Percentiles rank a stretch among this genome's conserved stretches.
These are phyloP conservation scores for Miscanthus lutarioriparius DNA, from an alignment of 176 grass and related monocot genomes.

Conservation along the genomic window DNA sequence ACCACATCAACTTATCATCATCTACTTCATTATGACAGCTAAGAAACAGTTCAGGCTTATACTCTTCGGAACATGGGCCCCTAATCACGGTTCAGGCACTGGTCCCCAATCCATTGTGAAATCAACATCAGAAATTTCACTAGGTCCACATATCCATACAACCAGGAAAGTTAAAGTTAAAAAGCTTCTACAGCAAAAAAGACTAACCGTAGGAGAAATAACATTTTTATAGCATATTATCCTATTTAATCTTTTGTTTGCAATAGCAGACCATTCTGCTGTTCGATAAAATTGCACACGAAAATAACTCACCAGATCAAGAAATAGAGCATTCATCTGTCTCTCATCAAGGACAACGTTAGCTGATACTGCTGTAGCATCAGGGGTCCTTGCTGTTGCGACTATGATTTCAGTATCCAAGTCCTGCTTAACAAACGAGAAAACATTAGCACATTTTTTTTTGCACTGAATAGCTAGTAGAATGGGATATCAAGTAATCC, in stretches of 20 bases:
- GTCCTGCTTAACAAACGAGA: slow-evolving; percentile 49
- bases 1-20: background rate
- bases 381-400: slow-evolving; percentile 64
- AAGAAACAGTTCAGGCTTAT: background rate
- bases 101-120: background rate
- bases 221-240: background rate
- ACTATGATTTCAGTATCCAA: slow-evolving; percentile 93
- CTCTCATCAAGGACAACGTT: slow-evolving; percentile 83
- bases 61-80: background rate
- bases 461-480: background rate
- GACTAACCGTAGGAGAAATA: slow-evolving; percentile 7
- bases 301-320: slow-evolving; percentile 75
- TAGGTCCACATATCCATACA: background rate
- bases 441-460: slow-evolving; percentile 26
- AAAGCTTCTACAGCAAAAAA: background rate
- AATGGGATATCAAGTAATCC: background rate
- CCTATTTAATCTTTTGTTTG: background rate
- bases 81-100: too few relatives aligned
- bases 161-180: background rate
- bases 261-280: background rate
- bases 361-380: slow-evolving; percentile 76
- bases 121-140: slow-evolving; percentile 14
- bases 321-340: slow-evolving; percentile 98
- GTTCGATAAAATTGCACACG: background rate
- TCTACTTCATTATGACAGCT: too few relatives aligned